These are phyloP conservation scores for Periconia sp. DNA, from an alignment of 2,329 filamentous ascomycete species.

Conservation along the genomic window DNA sequence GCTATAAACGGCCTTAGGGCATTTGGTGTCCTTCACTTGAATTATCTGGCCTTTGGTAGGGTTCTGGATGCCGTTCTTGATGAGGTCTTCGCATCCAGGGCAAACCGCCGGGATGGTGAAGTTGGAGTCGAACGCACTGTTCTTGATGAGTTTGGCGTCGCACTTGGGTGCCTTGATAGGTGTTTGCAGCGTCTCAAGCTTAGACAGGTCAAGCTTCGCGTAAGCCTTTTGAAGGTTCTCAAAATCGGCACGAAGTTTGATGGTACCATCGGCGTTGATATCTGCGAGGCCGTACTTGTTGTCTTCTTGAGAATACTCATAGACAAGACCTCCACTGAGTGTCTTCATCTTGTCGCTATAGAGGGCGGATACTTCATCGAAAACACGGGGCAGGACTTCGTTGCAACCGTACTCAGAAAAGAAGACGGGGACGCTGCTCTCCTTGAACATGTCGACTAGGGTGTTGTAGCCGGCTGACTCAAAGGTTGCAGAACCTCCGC, in stretches of 20 bases:
- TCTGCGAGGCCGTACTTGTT: conserved; percentile 58
- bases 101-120: conserved; percentile 74
- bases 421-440: conserved; percentile 72
- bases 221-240: conserved; percentile 76
- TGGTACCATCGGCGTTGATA: conserved; percentile 47
- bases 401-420: conserved; percentile 86
- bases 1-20: conserved; percentile 60
- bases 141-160: conserved; percentile 64
- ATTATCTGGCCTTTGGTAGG: conserved; percentile 62
- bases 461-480: conserved; percentile 61
- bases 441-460: conserved; percentile 66
- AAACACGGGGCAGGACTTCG: conserved; percentile 62
- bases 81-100: conserved; percentile 71
- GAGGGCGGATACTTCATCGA: conserved; percentile 73
- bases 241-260: conserved; percentile 49
- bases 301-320: conserved; percentile 75
- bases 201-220: conserved; percentile 69
- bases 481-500: conserved; percentile 68
- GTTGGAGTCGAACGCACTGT: conserved; percentile 69
- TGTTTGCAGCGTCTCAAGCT: conserved; percentile 63
- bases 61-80: conserved; percentile 71
- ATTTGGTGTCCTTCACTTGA: conserved; percentile 57
- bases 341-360: conserved; percentile 72
- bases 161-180: conserved; percentile 65
- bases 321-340: conserved; percentile 77